Percentiles rank a stretch among this genome's conserved stretches.
These are phyloP conservation scores for Flueggea neowawraea DNA, from an alignment of 441 rosid species.

Conservation along the genomic window DNA sequence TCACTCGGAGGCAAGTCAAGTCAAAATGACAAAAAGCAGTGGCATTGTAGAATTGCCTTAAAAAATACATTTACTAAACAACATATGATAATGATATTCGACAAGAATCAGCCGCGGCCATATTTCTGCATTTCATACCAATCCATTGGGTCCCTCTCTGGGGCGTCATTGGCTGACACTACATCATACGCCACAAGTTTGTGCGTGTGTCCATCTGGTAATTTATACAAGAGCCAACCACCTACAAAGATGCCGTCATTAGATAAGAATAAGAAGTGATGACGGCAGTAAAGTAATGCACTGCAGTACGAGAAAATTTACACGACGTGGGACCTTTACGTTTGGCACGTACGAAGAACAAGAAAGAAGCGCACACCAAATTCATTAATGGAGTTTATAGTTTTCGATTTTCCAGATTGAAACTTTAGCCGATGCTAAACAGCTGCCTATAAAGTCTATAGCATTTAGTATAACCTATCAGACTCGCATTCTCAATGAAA, in stretches of 20 bases:
- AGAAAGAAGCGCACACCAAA: background rate
- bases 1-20: background rate
- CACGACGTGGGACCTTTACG: background rate
- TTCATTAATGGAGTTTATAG: background rate
- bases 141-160: conserved; percentile 91
- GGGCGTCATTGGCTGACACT: conserved; percentile 92
- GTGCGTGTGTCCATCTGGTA: conserved; percentile 37
- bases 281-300: background rate
- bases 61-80: background rate
- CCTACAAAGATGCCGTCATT: conserved; percentile 33
- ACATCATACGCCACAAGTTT: conserved; percentile 73
- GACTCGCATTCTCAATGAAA: too few species aligned
- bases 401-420: background rate
- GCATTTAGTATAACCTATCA: too few species aligned
- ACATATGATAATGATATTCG: background rate
- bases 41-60: background rate
- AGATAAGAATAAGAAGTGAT: background rate
- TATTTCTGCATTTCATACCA: conserved; percentile 46
- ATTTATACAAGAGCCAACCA: conserved; percentile 68
- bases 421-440: background rate
- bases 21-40: background rate
- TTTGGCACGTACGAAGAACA: background rate
- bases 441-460: background rate
- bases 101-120: background rate
- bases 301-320: background rate